Evolutionary conservation across 1,284 basidiomycete species (phyloP), one percentile per base, ranked within the genome.

Genomic region (Apiotrichum akiyoshidainum): DNA sequence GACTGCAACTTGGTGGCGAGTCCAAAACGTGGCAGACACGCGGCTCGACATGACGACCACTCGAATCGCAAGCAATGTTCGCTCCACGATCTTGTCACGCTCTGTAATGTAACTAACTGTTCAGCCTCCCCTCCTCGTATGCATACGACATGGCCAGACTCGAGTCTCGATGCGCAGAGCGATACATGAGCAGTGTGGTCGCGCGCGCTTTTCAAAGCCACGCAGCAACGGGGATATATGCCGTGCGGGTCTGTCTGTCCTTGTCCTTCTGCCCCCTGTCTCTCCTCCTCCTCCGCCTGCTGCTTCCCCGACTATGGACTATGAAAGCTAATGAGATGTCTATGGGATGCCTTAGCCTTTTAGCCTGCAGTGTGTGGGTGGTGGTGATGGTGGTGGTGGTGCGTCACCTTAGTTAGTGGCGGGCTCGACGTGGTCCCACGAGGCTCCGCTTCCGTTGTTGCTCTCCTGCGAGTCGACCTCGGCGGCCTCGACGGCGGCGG

Each of bases 401-500:
- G 34, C 34, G 14, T 10, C 37, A 6, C 2, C 37, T 37, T 37
- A 37, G 12, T 37, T 37, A 21, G 42, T 19, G 16, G 14, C n/a
- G 33, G 31, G 46, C 35, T 50, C 48, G 37, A 63, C 58, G 41
- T 54, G 55, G 45, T 63, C 61, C 61, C 61, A 63, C 46, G 54
- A 55, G 31, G 60, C 60, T 19, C 60, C 60, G n/a, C 53, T 56
- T 37, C 54, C 54, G 35, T 56, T 52, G 58, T 60, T 55, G 52
- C 52, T 53, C 50, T 52, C 52, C 42, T 53, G 46, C 17, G 35
- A 37, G 7, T 35, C 52, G 11, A 52, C 37, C 26, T 45, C 52
- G 22, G 45, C 52, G 21, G n/a, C 51, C 52, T 56, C 58, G 26
- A 10, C 46, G 42, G 44, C 51, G n/a, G 46, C 52, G n/a, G 34